Evolutionary conservation across 495 filamentous ascomycete genomes (phyloP).

Genomic region (Amniculicola lignicola): DNA sequence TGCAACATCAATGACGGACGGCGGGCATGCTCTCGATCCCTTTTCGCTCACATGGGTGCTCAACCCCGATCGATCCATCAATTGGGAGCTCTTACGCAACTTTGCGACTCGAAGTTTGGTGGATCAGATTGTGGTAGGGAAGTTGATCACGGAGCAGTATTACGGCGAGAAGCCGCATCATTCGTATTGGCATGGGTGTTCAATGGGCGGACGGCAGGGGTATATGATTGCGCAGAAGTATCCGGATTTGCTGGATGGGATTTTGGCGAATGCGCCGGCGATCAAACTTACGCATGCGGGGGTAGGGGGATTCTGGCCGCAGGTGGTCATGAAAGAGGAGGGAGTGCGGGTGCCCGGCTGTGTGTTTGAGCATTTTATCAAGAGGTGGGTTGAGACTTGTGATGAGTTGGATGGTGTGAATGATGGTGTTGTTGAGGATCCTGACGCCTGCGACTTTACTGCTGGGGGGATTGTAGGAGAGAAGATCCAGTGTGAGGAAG

Average conservation of each 20-base stretch:
- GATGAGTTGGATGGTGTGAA: slow-evolving; percentile 44
- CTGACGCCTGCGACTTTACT: slow-evolving; percentile 42
- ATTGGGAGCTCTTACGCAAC: slow-evolving; percentile 24
- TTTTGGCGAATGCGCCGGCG: slow-evolving; percentile 22
- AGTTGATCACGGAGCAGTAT: slow-evolving; percentile 19
- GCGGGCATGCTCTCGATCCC: not conserved
- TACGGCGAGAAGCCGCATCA: slow-evolving; percentile 16
- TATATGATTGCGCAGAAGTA: slow-evolving; percentile 30
- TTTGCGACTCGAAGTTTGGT: slow-evolving; percentile 17
- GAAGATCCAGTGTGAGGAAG: slow-evolving; percentile 29
- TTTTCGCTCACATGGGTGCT: slow-evolving; percentile 11
- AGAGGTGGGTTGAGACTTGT: slow-evolving; percentile 38
- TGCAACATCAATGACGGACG: slow-evolving; percentile 18
- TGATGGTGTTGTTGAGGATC: slow-evolving; percentile 44
- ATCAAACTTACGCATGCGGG: not conserved
- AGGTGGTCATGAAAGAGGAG: slow-evolving; percentile 30
- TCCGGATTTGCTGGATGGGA: slow-evolving; percentile 21
- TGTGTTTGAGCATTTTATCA: slow-evolving; percentile 33
- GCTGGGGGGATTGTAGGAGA: slow-evolving; percentile 38
- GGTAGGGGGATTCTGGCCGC: slow-evolving; percentile 14
- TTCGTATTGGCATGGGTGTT: slow-evolving; percentile 31
- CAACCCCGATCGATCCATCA: slow-evolving; percentile 8
- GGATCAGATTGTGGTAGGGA: slow-evolving; percentile 17
- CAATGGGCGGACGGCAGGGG: slow-evolving; percentile 24
- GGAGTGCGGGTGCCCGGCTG: slow-evolving; percentile 24